Conservation (phyloP, 1,284 basidiomycete species). For the Cystodermella granulosa region DNA sequence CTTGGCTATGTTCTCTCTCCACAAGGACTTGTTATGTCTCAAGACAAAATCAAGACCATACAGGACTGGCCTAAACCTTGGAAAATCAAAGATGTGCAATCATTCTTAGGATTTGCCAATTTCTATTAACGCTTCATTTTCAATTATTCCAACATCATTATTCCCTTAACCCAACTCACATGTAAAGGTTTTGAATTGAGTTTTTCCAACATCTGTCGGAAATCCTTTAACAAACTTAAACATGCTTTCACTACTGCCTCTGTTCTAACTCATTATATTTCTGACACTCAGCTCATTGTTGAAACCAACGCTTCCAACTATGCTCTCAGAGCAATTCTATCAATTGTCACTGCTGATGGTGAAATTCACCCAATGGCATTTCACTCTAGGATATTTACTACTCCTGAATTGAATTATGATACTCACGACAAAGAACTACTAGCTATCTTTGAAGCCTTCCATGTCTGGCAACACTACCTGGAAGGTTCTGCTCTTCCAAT, state of each 20-base stretch:
- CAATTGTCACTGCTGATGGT: background rate
- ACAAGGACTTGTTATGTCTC: background rate
- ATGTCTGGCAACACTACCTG: slow-evolving; percentile 14
- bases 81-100: slow-evolving; percentile 1
- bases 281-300: slow-evolving; percentile 13
- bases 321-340: slow-evolving; percentile 22
- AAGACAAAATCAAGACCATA: background rate
- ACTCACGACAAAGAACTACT: slow-evolving; percentile 43
- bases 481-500: slow-evolving; percentile 8
- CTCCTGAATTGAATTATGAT: slow-evolving; percentile 41
- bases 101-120: slow-evolving; percentile 3
- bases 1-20: background rate
- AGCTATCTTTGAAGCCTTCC: slow-evolving; percentile 27
- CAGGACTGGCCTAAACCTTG: slow-evolving; percentile 1
- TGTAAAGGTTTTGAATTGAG: slow-evolving; percentile 18
- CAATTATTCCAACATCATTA: slow-evolving; percentile 23
- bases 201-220: slow-evolving; percentile 14
- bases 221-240: slow-evolving; percentile 9
- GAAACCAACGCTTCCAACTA: slow-evolving; percentile 34
- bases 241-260: background rate
- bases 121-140: slow-evolving; percentile 31
- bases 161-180: slow-evolving; percentile 20
- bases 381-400: slow-evolving; percentile 18
- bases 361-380: slow-evolving; percentile 4
- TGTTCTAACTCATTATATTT: slow-evolving; percentile 1